Evolutionary conservation across 495 filamentous ascomycete genomes (phyloP), one percentile per base, ranked within the genome.

Genomic region (Xylaria cubensis): DNA sequence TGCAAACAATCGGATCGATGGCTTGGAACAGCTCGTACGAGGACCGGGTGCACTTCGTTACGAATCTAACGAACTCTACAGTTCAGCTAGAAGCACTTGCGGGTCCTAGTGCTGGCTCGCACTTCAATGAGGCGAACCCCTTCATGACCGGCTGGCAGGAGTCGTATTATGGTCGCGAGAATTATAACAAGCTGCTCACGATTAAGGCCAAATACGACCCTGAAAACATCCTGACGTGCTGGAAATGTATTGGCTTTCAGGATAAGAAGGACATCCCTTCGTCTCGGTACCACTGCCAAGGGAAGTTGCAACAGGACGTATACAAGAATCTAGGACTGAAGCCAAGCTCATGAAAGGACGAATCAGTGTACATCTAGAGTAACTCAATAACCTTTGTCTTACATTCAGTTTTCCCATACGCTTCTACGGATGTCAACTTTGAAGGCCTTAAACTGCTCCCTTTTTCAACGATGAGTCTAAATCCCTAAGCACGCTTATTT

Each of bases 131-230:
- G 76, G 85, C 80, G 0, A 83, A 86, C 62, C 70, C 77, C 3
- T 83, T 83, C 61, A 86, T 85, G 39, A 70, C 76, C 51, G 77
- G 82, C 17, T 88, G 83, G 80, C 78, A 82, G 62, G 68, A 82
- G 51, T 81, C 83, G 8, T 89, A 84, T 74, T 88, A 83, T 79
- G 87, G 87, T 1, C 68, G 59, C 24, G 75, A 80, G 15, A 87
- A 88, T 61, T 84, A 86, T 58, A 73, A 65, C 17, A 72, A 48
- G 12, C 72, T 88, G 39, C 70, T 81, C 24, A 58, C 55, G 3
- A 72, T 88, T 19, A 88, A 88, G 79, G 72, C 73, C 39, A 81
- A 82, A 68, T 85, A 82, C 69, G 87, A 88, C 75, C 84, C 84
- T 4, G 64, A 77, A 6, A 80, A 78, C 46, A 66, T 87, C n/a